Percentiles rank a stretch among this genome's conserved stretches.
Evolutionary conservation across 1,139 yeast genomes (phyloP).

Genomic region (Sugiyamaella novakii): DNA sequence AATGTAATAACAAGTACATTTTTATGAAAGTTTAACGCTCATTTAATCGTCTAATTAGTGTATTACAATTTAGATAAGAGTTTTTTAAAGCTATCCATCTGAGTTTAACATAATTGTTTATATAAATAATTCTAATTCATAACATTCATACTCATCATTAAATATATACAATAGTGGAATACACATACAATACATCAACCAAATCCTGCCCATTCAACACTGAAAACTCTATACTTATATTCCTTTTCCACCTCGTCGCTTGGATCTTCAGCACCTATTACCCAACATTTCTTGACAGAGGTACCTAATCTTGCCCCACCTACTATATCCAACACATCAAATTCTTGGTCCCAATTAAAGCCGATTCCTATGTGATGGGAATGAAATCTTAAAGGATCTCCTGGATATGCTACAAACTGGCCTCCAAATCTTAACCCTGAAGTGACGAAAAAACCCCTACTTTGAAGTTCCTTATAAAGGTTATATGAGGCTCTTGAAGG

Average conservation of each 20-base stretch:
- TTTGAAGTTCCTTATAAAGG: slow-evolving; percentile 50
- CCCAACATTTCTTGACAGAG: slow-evolving; percentile 85
- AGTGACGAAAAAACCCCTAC: slow-evolving; percentile 56
- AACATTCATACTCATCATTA: slow-evolving; percentile 2
- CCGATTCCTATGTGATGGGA: slow-evolving; percentile 78
- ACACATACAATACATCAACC: slow-evolving; percentile 34
- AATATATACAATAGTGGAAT: neutral
- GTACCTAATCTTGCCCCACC: slow-evolving; percentile 91
- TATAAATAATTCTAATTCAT: no score
- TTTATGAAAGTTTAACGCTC: no score
- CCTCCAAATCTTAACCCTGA: slow-evolving; percentile 95
- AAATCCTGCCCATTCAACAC: slow-evolving; percentile 49
- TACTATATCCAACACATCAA: slow-evolving; percentile 56
- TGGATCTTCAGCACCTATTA: slow-evolving; percentile 52
- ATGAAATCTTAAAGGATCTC: slow-evolving; percentile 89
- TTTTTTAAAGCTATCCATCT: no score
- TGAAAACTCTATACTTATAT: slow-evolving; percentile 37
- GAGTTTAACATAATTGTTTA: no score
- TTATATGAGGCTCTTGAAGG: slow-evolving; percentile 33
- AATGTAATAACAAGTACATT: no score
- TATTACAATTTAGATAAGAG: no score
- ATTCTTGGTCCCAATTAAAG: slow-evolving; percentile 52
- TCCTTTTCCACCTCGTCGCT: slow-evolving; percentile 27
- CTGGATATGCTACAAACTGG: slow-evolving; percentile 86
- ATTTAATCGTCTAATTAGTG: no score